A percentile compares a stretch with the other conserved stretches of the same genome.
Conservation (phyloP, 495 filamentous ascomycete genomes). For the Lophiotrema nucula region DNA sequence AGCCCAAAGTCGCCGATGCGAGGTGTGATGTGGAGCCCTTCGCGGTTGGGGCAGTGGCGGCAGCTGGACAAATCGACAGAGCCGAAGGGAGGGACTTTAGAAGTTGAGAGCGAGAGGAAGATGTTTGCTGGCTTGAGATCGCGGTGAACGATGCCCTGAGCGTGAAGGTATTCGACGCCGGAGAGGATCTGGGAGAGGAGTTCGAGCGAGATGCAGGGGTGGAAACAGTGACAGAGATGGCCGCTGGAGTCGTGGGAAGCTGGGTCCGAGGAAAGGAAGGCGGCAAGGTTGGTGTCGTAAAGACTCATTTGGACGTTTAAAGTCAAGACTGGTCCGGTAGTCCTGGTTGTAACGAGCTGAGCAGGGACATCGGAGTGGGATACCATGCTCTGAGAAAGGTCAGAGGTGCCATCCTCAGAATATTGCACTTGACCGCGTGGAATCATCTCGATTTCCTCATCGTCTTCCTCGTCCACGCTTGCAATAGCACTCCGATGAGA, state of each 20-base stretch:
- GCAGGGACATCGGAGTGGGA: constrained; percentile 24
- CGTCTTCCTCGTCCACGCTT: constrained; percentile 5
- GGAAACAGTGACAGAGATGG: constrained; percentile 44
- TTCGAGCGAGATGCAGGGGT: constrained; percentile 35
- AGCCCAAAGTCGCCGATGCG: constrained; percentile 44
- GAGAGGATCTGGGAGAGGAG: constrained; percentile 42
- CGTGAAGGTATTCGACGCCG: constrained; percentile 43
- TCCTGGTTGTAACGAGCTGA: neutral
- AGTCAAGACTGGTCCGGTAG: constrained; percentile 20
- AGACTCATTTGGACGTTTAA: constrained; percentile 48
- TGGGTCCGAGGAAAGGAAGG: constrained; percentile 36
- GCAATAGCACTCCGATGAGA: constrained; percentile 11
- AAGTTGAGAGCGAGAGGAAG: constrained; percentile 40
- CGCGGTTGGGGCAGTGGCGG: constrained; percentile 31
- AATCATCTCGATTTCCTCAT: constrained; percentile 32
- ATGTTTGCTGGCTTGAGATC: constrained; percentile 52
- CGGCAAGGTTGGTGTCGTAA: constrained; percentile 44
- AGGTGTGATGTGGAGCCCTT: constrained; percentile 31
- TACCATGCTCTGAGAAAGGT: constrained; percentile 16
- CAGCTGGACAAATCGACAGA: constrained; percentile 41
- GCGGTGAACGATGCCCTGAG: constrained; percentile 44
- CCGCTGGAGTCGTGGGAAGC: neutral
- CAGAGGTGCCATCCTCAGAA: neutral
- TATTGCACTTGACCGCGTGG: neutral
- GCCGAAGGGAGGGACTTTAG: constrained; percentile 24